These are phyloP conservation scores for Linum trigynum DNA, from an alignment of 345 rosid species.

Conservation along the genomic window DNA sequence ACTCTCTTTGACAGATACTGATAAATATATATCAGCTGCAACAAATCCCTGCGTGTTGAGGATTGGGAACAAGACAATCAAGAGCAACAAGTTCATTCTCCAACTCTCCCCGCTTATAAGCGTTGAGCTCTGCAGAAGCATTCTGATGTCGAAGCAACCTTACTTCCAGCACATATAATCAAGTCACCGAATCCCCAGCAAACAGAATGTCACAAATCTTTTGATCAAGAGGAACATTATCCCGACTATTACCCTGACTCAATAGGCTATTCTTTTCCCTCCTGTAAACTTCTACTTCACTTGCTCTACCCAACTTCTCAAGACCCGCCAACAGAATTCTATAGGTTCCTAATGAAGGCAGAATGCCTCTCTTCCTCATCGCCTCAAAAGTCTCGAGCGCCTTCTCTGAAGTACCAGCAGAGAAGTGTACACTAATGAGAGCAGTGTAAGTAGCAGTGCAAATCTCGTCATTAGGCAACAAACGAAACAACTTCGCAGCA, in stretches of 20 bases:
- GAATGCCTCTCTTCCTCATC: constrained; percentile 44
- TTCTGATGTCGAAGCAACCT: no score
- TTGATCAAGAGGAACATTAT: constrained; percentile 28
- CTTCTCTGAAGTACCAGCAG: constrained; percentile 66
- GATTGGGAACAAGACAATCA: no score
- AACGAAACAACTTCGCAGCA: constrained; percentile 54
- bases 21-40: no score
- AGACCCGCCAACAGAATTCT: constrained; percentile 60
- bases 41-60: no score
- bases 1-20: no score
- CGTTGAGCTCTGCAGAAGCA: no score
- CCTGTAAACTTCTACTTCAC: constrained; percentile 34
- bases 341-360: constrained; percentile 61
- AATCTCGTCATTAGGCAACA: constrained; percentile 48
- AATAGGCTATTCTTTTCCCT: constrained; percentile 53
- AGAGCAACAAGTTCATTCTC: no score
- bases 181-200: constrained; percentile 25
- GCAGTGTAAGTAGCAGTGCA: constrained; percentile 65
- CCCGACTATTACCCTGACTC: constrained; percentile 23
- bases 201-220: constrained; percentile 70
- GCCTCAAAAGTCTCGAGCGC: constrained; percentile 48
- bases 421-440: constrained; percentile 50
- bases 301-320: constrained; percentile 40
- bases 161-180: constrained; percentile 1
- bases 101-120: no score